phyloP scores from a whole-genome alignment of 768 basidiomycete genomes.

The Russula sp. region DNA sequence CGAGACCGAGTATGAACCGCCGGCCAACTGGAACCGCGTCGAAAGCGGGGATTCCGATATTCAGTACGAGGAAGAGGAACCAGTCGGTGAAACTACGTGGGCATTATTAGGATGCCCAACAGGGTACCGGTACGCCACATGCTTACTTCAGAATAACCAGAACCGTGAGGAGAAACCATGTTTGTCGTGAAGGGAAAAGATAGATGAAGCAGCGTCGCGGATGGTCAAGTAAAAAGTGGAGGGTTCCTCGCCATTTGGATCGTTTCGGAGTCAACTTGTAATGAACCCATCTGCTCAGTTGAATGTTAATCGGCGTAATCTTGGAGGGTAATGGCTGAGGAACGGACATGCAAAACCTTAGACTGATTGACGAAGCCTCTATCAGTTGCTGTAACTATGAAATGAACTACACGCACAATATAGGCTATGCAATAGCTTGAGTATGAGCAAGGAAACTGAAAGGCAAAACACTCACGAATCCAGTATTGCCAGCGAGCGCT shows the following conservation, averaged over 20 bases:
- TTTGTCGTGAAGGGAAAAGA: slow-evolving; percentile 88
- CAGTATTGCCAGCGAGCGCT: slow-evolving; percentile 52
- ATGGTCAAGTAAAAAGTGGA: slow-evolving; percentile 90
- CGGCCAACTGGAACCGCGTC: slow-evolving; percentile 63
- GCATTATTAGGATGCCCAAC: neutral
- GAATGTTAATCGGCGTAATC: neutral
- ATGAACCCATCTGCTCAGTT: slow-evolving; percentile 59
- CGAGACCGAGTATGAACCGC: slow-evolving; percentile 62
- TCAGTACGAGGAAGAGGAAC: slow-evolving; percentile 83
- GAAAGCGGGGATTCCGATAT: slow-evolving; percentile 72
- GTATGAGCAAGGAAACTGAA: neutral
- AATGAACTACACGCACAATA: slow-evolving; percentile 30
- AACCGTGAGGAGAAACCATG: slow-evolving; percentile 78
- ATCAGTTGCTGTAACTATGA: neutral
- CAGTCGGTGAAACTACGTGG: slow-evolving; percentile 66
- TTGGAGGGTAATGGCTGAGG: too few species aligned
- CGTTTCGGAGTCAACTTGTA: slow-evolving; percentile 50
- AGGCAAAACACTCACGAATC: slow-evolving; percentile 37
- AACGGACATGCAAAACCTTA: slow-evolving; percentile 39
- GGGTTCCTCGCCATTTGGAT: slow-evolving; percentile 66
- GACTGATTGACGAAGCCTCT: slow-evolving; percentile 22
- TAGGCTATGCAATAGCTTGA: slow-evolving; percentile 26
- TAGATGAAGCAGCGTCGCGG: slow-evolving; percentile 88
- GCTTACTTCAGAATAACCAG: slow-evolving; percentile 64
- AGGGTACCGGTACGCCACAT: too few species aligned